Evolutionary conservation across 1,284 basidiomycete genomes (phyloP), one percentile per base, ranked within the genome.

Genomic region (Apiotrichum gamsii): DNA sequence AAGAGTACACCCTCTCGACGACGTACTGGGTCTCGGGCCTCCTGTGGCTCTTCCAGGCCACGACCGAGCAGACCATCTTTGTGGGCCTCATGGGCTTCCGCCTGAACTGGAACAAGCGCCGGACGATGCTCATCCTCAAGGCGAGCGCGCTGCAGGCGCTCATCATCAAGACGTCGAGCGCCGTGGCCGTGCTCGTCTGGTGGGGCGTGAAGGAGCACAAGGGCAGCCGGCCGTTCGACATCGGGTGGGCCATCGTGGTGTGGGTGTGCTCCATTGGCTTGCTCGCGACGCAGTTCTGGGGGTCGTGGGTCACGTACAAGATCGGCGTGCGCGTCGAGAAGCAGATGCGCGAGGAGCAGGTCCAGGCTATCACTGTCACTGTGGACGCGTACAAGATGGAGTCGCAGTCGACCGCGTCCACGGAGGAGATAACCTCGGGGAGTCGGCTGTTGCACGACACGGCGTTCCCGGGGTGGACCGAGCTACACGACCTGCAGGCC

Each of bases 31-130:
- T 50, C 5, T 51, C 51, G 9, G 57, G 47, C 8, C 34, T 57
- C 28, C 52, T 61, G 31, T 61, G 60, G 57, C 39, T 63, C 16
- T 61, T 64, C 45, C 61, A 61, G 50, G 60, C 60, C 10, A 64
- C 61, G 8, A 59, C 57, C 5, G 61, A 64, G 44, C 61, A 64
- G 33, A 41, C 51, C 4, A 60, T 57, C 6, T 64, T 64, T 35
- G 8, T 64, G 24, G 61, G 60, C 0, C 39, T 64, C 6, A 34
- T 59, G 21, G 58, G 60, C 13, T 64, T 60, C 43, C 54, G 62
- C 23, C 32, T 61, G 34, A 45, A 54, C 8, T 64, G 62, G 62
- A 24, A 37, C 4, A 25, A 29, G 13, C 19, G 23, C 19, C 15
- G 42, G 2, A 51, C 54, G 8, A 37, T 56, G 10, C 6, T 39